Base-by-base conservation (phyloP, 2,329 filamentous ascomycete genomes). In the Colletotrichum acutatum region DNA sequence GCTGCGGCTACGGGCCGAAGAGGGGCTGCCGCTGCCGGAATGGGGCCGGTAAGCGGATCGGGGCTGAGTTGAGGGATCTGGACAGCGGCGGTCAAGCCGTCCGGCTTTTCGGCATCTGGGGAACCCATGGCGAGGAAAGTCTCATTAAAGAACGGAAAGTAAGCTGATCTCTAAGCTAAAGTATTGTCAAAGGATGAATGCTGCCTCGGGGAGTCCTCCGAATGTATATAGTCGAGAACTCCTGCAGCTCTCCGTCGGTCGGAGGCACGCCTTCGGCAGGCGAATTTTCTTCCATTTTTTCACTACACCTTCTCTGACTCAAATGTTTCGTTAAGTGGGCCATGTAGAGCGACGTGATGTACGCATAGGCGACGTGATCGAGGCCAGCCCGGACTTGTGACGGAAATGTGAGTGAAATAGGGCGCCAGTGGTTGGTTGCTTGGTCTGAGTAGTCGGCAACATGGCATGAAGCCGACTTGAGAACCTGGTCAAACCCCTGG, bases 1-100 rank as follows among this genome's bases (percentile, higher is more conserved):
- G 75, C n/a, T 65, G 75, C n/a, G 34, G 75, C 72, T n/a, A 67
- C 72, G 70, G 70, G 72, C 59, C 70, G 76, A 67, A 57, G 58
- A 64, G 46, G 68, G 72, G 64, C 77, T 37, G 71, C 63, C 54
- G 60, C 30, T 22, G 56, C 24, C 46, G 70, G 60, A 54, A 62
- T 53, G 61, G 68, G 61, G 61, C 70, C 70, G 60, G 66, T 56
- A 12, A 60, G 34, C 12, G 70, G 70, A 72, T 54, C 52, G 42
- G 66, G n/a, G 16, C 30, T 64, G 11, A 8, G 26, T 7, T 34
- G 66, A 28, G 69, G 65, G 3, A 32, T 34, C 5, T n/a, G 2
- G 22, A 46, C 24, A 49, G 42, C 42, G n/a, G 53, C 3, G 22
- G 46, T n/a, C 53, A 26, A 49, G 1, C 34, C n/a, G 32, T 53